These are phyloP conservation scores for Metschnikowia arizonensis DNA, from an alignment of 805 yeast species.

Conservation along the genomic window DNA sequence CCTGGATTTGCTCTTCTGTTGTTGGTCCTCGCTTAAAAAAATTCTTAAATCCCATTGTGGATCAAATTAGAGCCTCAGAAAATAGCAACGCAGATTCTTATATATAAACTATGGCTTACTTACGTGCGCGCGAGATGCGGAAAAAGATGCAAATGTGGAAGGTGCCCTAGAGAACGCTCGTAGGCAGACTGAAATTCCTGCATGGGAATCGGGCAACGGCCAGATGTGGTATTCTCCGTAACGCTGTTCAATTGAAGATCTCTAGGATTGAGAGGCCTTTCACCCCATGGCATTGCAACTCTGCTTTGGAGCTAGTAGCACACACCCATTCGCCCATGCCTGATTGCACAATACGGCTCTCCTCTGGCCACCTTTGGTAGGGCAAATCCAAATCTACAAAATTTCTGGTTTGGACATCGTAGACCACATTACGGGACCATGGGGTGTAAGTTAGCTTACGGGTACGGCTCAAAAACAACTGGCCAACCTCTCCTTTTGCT, in stretches of 20 bases:
- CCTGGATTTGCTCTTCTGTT: slow-evolving; percentile 13
- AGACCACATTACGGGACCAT: slow-evolving; percentile 10
- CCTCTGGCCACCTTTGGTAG: slow-evolving; percentile 1
- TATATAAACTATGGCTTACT: not conserved
- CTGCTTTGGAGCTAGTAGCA: slow-evolving; percentile 12
- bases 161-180: not conserved
- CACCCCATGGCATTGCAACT: slow-evolving; percentile 9
- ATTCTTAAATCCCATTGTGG: slow-evolving; percentile 13
- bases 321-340: slow-evolving; percentile 19
- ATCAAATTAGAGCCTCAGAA: not conserved
- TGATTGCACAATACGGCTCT: slow-evolving; percentile 9
- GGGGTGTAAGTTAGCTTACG: slow-evolving; percentile 14
- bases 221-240: not conserved
- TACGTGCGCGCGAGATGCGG: not conserved
- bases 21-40: slow-evolving; percentile 15
- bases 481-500: slow-evolving; percentile 16
- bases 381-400: slow-evolving; percentile 4
- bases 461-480: slow-evolving; percentile 14
- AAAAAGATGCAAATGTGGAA: not conserved
- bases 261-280: slow-evolving; percentile 1
- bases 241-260: not conserved
- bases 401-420: not conserved
- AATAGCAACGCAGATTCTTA: not conserved
- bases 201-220: not conserved
- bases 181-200: not conserved